Evolutionary conservation across 352 stramenopile species (phyloP).

Genomic region (Phytophthora nicotianae): DNA sequence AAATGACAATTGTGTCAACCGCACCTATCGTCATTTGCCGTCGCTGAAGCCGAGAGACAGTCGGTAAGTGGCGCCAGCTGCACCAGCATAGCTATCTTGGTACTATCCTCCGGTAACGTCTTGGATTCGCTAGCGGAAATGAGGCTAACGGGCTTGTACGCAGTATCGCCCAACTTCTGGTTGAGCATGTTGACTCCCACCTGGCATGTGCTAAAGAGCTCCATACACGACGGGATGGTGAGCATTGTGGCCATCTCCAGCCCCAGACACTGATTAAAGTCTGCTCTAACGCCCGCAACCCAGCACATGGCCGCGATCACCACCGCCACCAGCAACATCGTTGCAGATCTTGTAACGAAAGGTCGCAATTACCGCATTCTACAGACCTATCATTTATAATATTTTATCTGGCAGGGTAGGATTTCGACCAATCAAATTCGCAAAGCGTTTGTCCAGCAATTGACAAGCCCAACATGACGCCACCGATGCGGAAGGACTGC

Average conservation of each 20-base stretch:
- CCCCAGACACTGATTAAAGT: conserved; percentile 65
- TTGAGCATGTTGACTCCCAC: conserved; percentile 58
- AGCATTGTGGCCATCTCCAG: conserved; percentile 50
- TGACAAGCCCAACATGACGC: conserved; percentile 3
- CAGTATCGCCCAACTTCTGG: conserved; percentile 40
- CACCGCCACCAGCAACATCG: conserved; percentile 9
- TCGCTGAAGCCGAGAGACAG: conserved; percentile 25
- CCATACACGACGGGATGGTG: conserved; percentile 33
- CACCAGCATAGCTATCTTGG: conserved; percentile 58
- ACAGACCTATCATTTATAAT: neutral
- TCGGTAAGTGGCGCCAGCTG: conserved; percentile 52
- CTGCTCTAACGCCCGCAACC: conserved; percentile 9
- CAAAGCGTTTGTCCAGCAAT: conserved; percentile 18
- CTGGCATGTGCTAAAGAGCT: conserved; percentile 55
- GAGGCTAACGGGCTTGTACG: conserved; percentile 59
- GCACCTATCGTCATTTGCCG: conserved; percentile 14
- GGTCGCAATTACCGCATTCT: conserved; percentile 21
- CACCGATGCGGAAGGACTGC: conserved; percentile 62
- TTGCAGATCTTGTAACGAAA: conserved; percentile 31
- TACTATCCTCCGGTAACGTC: conserved; percentile 40
- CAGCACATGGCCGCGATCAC: conserved; percentile 12
- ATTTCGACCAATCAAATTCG: conserved; percentile 41
- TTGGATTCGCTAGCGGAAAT: conserved; percentile 68
- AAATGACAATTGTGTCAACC: neutral
- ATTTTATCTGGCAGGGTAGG: neutral